Conservation (phyloP, 2,329 filamentous ascomycete genomes). For the Pseudopyricularia cyperi region DNA sequence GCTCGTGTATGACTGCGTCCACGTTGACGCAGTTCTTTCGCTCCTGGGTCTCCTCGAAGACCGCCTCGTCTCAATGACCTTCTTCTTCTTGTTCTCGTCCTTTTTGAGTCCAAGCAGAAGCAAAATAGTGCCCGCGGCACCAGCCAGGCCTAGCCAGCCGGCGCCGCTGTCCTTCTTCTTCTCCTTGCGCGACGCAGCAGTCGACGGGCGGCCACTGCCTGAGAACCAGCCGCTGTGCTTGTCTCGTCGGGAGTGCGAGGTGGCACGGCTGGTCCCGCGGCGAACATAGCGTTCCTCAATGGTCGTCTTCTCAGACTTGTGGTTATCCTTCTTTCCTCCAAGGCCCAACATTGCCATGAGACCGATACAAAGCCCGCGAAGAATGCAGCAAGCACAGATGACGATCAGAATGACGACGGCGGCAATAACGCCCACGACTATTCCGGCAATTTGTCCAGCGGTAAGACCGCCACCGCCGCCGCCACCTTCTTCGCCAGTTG, state of each 20-base stretch:
- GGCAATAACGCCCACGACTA: slow-evolving; percentile 60
- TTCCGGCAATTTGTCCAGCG: slow-evolving; percentile 65
- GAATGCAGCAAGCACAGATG: slow-evolving; percentile 63
- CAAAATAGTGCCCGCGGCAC: slow-evolving; percentile 35
- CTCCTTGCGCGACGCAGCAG: slow-evolving; percentile 31
- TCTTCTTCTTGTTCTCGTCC: slow-evolving; percentile 31
- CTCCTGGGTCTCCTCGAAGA: slow-evolving; percentile 21
- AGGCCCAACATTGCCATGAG: slow-evolving; percentile 48
- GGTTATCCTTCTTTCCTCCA: slow-evolving; percentile 34
- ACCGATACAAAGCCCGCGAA: slow-evolving; percentile 46
- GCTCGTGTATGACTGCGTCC: slow-evolving; percentile 38
- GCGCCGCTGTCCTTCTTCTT: slow-evolving; percentile 33
- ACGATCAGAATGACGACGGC: slow-evolving; percentile 55
- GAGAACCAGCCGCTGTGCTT: slow-evolving; percentile 45
- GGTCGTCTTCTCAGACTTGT: slow-evolving; percentile 29
- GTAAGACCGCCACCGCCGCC: slow-evolving; percentile 38
- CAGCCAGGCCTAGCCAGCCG: slow-evolving; percentile 40
- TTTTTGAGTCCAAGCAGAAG: slow-evolving; percentile 39
- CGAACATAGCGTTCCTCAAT: slow-evolving; percentile 43
- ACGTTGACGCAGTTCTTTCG: slow-evolving; percentile 37
- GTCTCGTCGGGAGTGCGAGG: slow-evolving; percentile 33
- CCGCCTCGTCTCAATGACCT: slow-evolving; percentile 4
- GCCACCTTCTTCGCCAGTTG: slow-evolving; percentile 22
- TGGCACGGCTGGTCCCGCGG: slow-evolving; percentile 19
- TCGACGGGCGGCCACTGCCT: slow-evolving; percentile 27